Evolutionary conservation across 306 rosid genomes (phyloP).

Genomic region (Rosa persica): DNA sequence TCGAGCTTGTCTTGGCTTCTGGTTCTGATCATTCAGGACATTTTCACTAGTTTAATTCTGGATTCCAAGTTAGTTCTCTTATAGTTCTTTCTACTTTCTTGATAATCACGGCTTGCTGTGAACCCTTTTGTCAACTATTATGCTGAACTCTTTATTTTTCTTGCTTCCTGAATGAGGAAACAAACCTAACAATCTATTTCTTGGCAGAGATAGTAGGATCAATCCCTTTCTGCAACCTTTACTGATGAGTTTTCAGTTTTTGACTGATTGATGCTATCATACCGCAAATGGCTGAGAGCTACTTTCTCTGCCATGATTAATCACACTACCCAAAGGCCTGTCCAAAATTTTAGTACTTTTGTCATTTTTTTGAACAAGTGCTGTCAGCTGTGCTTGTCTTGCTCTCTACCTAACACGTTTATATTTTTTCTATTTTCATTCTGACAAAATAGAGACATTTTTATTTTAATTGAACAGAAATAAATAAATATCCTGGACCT

Average conservation of each 20-base stretch:
- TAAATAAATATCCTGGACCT: background rate
- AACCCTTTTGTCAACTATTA: background rate
- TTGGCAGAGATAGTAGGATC: constrained; percentile 1
- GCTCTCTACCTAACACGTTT: constrained; percentile 11
- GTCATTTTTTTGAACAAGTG: background rate
- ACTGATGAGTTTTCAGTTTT: background rate
- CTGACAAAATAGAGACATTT: background rate
- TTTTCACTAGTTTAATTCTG: background rate
- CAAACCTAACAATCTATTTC: background rate
- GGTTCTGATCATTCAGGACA: background rate
- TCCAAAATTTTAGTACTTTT: background rate
- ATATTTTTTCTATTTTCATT: background rate
- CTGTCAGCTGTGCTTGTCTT: constrained; percentile 19
- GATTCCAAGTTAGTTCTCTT: background rate
- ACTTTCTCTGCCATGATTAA: background rate
- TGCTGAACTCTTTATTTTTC: background rate
- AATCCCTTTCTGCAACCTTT: background rate
- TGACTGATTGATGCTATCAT: background rate
- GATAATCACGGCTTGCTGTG: background rate
- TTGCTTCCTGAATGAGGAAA: background rate
- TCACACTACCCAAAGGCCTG: background rate
- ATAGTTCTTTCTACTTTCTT: too few species aligned
- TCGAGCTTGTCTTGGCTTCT: background rate
- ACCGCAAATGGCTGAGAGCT: background rate
- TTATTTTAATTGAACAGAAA: background rate